Conservation (phyloP, 768 basidiomycete genomes). For the Russula abietina region DNA sequence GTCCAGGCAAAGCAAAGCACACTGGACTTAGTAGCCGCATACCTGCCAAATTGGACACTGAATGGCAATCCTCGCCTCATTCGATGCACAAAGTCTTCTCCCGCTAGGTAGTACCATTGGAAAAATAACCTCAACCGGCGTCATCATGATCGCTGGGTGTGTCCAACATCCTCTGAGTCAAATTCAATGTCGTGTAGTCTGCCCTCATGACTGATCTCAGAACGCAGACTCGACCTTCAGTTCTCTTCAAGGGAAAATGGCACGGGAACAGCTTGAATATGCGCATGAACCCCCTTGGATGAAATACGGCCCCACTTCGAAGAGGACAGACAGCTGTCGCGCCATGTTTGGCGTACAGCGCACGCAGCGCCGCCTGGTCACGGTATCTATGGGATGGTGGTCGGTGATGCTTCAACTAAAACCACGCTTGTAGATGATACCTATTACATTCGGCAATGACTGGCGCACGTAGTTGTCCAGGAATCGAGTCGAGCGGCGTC, state of each 20-base stretch:
- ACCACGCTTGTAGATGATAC: conserved; percentile 35
- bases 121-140: conserved; percentile 75
- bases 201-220: conserved; percentile 62
- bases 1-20: background rate
- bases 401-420: background rate
- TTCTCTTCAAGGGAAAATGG: conserved; percentile 54
- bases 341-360: conserved; percentile 65
- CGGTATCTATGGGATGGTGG: conserved; percentile 43
- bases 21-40: conserved; percentile 29
- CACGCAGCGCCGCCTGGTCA: conserved; percentile 69
- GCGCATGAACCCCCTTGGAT: conserved; percentile 89
- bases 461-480: conserved; percentile 64
- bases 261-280: conserved; percentile 81
- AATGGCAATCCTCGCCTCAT: conserved; percentile 75
- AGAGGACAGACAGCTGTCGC: conserved; percentile 68
- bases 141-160: conserved; percentile 52
- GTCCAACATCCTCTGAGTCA: conserved; percentile 62
- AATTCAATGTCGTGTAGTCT: conserved; percentile 62
- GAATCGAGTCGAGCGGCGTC: conserved; percentile 76
- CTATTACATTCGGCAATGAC: conserved; percentile 77
- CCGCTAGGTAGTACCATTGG: conserved; percentile 87
- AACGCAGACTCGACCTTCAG: conserved; percentile 73
- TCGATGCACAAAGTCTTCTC: conserved; percentile 75
- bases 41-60: conserved; percentile 93
- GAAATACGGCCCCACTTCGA: conserved; percentile 83